Evolutionary conservation across 202 grass and related monocot species (phyloP).

Genomic region (Brachypodium distachyon): DNA sequence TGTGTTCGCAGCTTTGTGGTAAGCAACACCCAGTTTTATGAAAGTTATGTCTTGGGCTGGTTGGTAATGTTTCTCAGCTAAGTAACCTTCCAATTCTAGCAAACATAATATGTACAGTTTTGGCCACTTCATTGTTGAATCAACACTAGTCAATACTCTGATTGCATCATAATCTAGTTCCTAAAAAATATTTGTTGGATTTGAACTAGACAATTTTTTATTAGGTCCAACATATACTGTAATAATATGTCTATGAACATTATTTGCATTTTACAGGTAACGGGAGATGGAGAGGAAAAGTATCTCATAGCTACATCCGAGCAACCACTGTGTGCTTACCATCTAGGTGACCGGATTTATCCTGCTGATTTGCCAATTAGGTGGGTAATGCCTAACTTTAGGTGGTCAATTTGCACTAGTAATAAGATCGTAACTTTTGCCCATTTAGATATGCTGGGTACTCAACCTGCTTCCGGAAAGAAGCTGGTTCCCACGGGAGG

Average conservation of each 20-base stretch:
- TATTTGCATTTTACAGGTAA: constrained; percentile 42
- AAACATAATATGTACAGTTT: not conserved
- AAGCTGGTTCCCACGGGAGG: constrained; percentile 82
- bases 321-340: constrained; percentile 84
- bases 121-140: not conserved
- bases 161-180: not conserved
- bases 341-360: constrained; percentile 77
- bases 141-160: not conserved
- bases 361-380: constrained; percentile 63
- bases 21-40: not conserved
- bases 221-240: not conserved
- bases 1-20: not conserved
- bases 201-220: not conserved
- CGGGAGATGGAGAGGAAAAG: constrained; percentile 87
- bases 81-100: not conserved
- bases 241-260: not conserved
- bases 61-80: not conserved
- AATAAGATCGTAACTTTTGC: constrained; percentile 1
- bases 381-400: constrained; percentile 25
- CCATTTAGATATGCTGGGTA: constrained; percentile 72
- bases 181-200: not conserved
- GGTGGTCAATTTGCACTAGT: not conserved
- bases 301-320: constrained; percentile 96
- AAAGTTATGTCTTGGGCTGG: not conserved
- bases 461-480: constrained; percentile 94